Evolutionary conservation across 345 rosid genomes (phyloP), one percentile per base, ranked within the genome.

Genomic region (Chamaenerion angustifolium): DNA sequence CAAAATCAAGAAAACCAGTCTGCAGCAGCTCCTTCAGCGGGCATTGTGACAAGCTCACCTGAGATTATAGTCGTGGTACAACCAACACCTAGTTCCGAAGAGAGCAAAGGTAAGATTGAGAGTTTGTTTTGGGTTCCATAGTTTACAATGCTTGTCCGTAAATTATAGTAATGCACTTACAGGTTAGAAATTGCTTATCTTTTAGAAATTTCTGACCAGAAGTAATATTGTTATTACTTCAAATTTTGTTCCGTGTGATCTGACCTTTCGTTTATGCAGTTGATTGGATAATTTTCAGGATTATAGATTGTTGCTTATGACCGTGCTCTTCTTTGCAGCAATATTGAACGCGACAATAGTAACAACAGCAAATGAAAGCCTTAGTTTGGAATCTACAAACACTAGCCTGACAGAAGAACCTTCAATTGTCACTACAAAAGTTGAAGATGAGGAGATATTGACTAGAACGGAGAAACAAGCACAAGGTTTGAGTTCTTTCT

Each of bases 71-170:
- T 16, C 3, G 40, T n/a, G 16, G 42, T 11, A 16, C 37, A 41
- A 46, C 47, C 53, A 41, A 31, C 37, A 52, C 11, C 44, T 21
- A 58, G 16, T 44, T 61, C 16, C 9, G 45, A 45, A 27, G 55
- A 55, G 31, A 50, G 51, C 21, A 55, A 45, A 58, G 68, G 72
- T 71, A 49, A 40, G 27, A 42, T 50, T 11, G 16, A 27, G 31
- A 25, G 10, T 49, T 58, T 51, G 3, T 4, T 41, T 53, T 19
- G 8, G 63, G 15, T 49, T 45, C 55, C 40, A 27, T 17, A 51
- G 49, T 31, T 48, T 6, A 35, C 49, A 59, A 57, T 35, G 52
- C 70, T 43, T 54, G 67, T 7, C 16, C 12, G 44, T 42, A 40
- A 42, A 57, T 8, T 7, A 0, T 31, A 31, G 8, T 31, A 31